Base-by-base conservation (phyloP, 176 grass and related monocot genomes). In the Aegilops longissima region DNA sequence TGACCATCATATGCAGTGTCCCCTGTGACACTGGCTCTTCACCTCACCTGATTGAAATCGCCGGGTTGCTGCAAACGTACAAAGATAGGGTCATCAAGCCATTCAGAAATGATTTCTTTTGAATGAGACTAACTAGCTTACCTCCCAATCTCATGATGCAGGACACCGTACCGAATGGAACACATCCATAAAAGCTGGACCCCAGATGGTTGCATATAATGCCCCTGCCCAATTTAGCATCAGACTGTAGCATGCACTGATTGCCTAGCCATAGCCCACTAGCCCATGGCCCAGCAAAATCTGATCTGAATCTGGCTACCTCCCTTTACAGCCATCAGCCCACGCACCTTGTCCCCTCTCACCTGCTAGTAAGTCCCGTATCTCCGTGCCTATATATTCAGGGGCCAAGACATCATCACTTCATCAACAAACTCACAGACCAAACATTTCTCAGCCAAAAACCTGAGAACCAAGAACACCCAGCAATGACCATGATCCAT, bases 401-500 rank as follows among this genome's bases (percentile, higher is more conserved):
- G 21, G 17, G 42, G 52, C 21, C 8, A 84, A 89, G 76, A 66
- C 10, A 82, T n/a, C 64, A 64, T 78, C 79, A 70, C 77, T 49
- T 17, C 47, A 86, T 69, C n/a, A 38, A 68, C 6, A 56, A 65
- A 78, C 12, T 71, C 83, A 77, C 39, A 82, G n/a, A 23, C 88
- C 17, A 83, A 86, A 52, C 39, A 82, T 42, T 63, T 70, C 64
- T 12, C 61, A 77, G 73, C 40, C 51, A n/a, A 66, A 72, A 59
- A 56, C 31, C 54, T 79, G 13, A 84, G 29, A 52, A 87, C 11
- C 13, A 88, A 84, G 81, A 84, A 70, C 11, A 34, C 73, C 70
- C 34, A 47, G 42, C 69, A 82, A 92, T 89, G 90, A 21, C 62
- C 82, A 84, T 89, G 84, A 69, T 84, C 34, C 79, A 82, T 80